Evolutionary conservation across 2,329 filamentous ascomycete genomes (phyloP).

Genomic region (Pochonia chlamydosporia): DNA sequence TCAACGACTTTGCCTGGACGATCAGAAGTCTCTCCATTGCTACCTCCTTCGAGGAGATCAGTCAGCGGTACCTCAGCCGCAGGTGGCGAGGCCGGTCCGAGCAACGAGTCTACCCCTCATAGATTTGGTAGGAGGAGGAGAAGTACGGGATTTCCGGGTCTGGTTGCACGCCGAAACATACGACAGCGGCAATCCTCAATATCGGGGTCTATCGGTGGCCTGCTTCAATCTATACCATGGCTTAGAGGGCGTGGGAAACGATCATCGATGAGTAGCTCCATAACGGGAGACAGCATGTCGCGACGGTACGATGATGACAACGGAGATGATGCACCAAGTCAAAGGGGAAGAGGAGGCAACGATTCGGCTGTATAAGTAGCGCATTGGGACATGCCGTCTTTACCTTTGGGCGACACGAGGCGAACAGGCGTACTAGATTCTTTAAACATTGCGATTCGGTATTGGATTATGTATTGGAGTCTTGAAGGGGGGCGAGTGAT

Average conservation of each 20-base stretch:
- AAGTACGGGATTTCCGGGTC: slow-evolving; percentile 57
- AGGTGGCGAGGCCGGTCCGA: slow-evolving; percentile 20
- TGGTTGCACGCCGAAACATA: slow-evolving; percentile 44
- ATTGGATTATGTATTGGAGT: not conserved
- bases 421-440: slow-evolving; percentile 1
- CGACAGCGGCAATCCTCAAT: slow-evolving; percentile 33
- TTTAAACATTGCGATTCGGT: slow-evolving; percentile 1
- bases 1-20: slow-evolving; percentile 43
- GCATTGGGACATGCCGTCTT: not conserved
- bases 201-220: slow-evolving; percentile 44
- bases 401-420: not conserved
- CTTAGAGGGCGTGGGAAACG: slow-evolving; percentile 27
- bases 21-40: slow-evolving; percentile 34
- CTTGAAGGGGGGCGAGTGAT: not conserved
- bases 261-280: slow-evolving; percentile 8
- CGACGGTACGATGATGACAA: not conserved
- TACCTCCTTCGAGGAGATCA: slow-evolving; percentile 26
- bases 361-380: slow-evolving; percentile 29
- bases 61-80: slow-evolving; percentile 21
- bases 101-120: slow-evolving; percentile 23
- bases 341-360: not conserved
- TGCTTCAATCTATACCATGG: slow-evolving; percentile 50
- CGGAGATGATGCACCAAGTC: not conserved
- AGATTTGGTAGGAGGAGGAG: slow-evolving; percentile 39
- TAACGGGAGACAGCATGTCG: slow-evolving; percentile 3